phyloP scores from a whole-genome alignment of 1,284 basidiomycete genomes.

The Mrakiaceae sp. region DNA sequence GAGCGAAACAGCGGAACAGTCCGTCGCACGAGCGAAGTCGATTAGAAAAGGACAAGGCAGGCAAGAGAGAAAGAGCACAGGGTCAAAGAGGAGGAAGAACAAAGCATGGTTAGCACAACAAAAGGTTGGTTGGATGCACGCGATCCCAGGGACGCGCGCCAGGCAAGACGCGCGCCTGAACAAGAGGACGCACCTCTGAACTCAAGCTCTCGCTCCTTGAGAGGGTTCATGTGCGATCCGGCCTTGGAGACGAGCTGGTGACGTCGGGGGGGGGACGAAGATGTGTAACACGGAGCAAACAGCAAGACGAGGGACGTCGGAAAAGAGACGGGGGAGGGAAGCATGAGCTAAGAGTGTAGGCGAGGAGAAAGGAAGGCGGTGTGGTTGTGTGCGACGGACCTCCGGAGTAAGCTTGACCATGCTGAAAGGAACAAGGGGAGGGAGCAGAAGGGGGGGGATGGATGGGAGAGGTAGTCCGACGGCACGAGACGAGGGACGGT shows the following conservation, averaged over 20 bases:
- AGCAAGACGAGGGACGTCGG: not conserved
- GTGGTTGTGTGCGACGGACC: constrained; percentile 25
- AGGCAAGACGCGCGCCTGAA: too few species aligned
- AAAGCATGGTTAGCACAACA: not conserved
- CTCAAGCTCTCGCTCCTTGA: constrained; percentile 91
- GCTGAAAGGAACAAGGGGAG: not conserved
- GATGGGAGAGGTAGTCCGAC: too few species aligned
- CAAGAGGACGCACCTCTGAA: constrained; percentile 60
- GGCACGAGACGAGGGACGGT: too few species aligned
- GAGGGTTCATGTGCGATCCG: constrained; percentile 58
- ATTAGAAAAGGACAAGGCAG: constrained; percentile 1
- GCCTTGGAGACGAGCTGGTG: constrained; percentile 32
- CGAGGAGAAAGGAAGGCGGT: not conserved
- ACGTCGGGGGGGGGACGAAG: not conserved
- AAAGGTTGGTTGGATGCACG: too few species aligned
- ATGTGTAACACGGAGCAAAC: constrained; percentile 3
- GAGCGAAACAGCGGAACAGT: constrained; percentile 1
- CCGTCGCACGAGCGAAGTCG: not conserved
- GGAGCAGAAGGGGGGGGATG: too few species aligned
- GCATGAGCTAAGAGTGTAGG: not conserved
- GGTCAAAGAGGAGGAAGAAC: not conserved
- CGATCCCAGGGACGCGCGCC: too few species aligned
- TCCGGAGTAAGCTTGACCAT: constrained; percentile 37
- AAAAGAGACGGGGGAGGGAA: constrained; percentile 1
- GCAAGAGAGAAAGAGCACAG: not conserved